phyloP scores from a whole-genome alignment of 2,329 filamentous ascomycete species.

The Colletotrichum sp. region DNA sequence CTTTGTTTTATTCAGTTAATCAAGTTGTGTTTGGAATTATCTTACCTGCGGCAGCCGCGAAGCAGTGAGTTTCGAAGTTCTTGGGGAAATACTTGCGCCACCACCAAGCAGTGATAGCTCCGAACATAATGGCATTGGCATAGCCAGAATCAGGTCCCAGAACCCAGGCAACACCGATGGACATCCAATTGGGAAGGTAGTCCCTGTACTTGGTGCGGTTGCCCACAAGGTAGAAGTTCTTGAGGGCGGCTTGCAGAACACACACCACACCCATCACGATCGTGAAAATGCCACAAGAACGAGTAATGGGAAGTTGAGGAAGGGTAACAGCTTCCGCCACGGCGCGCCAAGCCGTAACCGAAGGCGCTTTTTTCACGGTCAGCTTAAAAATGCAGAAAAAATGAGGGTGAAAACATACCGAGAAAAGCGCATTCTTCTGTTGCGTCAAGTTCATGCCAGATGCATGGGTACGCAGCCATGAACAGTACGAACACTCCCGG shows the following conservation, averaged over 20 bases:
- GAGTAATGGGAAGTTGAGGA: conserved; percentile 60
- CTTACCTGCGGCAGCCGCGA: conserved; percentile 59
- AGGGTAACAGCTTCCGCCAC: conserved; percentile 66
- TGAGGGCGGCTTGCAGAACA: conserved; percentile 54
- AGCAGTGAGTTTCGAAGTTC: conserved; percentile 61
- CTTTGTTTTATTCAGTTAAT: accelerated
- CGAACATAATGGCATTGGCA: conserved; percentile 63
- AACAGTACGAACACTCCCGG: conserved; percentile 73
- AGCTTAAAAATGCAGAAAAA: background rate
- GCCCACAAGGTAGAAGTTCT: conserved; percentile 60
- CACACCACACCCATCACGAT: conserved; percentile 59
- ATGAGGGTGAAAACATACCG: background rate
- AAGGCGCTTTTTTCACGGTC: conserved; percentile 45
- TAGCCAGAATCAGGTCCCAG: conserved; percentile 59
- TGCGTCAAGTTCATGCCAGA: conserved; percentile 49
- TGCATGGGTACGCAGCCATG: conserved; percentile 72
- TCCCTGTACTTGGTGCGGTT: conserved; percentile 56
- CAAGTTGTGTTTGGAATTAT: accelerated
- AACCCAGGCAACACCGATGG: conserved; percentile 64
- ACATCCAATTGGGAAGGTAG: conserved; percentile 70
- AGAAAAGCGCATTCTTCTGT: conserved; percentile 59
- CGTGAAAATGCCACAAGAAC: conserved; percentile 59
- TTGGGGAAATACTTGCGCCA: conserved; percentile 59
- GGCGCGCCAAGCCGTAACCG: conserved; percentile 70
- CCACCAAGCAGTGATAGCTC: conserved; percentile 54